Conservation (phyloP, 2,329 filamentous ascomycete species). For the Cladophialophora chaetospira region DNA sequence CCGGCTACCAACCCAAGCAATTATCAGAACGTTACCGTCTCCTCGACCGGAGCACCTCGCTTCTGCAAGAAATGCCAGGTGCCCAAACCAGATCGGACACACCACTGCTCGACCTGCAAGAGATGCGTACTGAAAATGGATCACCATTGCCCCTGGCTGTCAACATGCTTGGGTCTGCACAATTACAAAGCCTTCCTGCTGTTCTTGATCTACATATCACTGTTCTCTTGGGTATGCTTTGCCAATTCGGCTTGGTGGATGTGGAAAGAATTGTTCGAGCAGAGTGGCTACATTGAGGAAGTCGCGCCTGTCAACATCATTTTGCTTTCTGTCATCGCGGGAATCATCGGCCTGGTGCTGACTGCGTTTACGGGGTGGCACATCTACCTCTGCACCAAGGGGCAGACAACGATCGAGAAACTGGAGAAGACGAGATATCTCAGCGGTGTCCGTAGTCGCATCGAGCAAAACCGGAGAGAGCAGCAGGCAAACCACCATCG, state of each 20-base stretch:
- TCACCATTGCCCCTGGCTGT: conserved; percentile 97
- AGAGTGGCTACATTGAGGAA: conserved; percentile 70
- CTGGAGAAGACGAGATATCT: conserved; percentile 95
- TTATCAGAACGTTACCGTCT: conserved; percentile 86
- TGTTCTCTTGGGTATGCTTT: conserved; percentile 84
- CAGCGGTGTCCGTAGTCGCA: conserved; percentile 71
- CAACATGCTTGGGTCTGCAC: conserved; percentile 86
- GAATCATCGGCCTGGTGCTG: conserved; percentile 88
- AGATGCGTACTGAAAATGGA: conserved; percentile 99
- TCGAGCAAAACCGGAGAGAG: conserved; percentile 65
- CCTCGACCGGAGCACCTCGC: conserved; percentile 79
- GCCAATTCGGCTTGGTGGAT: conserved; percentile 78
- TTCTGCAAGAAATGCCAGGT: conserved; percentile 98
- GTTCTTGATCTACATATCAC: conserved; percentile 83
- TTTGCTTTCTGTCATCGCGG: conserved; percentile 79
- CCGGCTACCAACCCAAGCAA: conserved; percentile 43
- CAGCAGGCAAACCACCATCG: conserved; percentile 51
- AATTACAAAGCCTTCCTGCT: conserved; percentile 97
- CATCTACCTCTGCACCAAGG: conserved; percentile 73
- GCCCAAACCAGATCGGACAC: conserved; percentile 89
- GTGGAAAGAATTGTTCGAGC: conserved; percentile 75
- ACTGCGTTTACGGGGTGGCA: conserved; percentile 92
- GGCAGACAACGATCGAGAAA: conserved; percentile 93
- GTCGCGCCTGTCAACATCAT: conserved; percentile 89
- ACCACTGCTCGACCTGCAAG: conserved; percentile 94